phyloP scores from a whole-genome alignment of 23 red algal species.

The Pyropia haitanensis region DNA sequence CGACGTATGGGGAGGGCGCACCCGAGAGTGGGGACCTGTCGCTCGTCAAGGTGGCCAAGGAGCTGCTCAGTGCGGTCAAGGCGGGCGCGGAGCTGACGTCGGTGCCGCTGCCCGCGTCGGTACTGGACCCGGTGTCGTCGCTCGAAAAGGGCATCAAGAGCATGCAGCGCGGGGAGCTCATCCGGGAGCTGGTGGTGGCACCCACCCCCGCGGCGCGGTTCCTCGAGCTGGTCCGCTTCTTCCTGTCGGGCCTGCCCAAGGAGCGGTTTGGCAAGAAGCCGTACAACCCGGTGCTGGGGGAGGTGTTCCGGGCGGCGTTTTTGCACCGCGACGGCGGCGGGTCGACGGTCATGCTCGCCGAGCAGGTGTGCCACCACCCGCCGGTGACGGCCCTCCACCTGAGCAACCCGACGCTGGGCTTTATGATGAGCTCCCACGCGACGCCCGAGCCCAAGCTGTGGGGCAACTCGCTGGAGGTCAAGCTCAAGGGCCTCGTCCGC shows the following conservation, averaged over 20 bases:
- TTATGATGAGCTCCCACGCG: constrained; percentile 57
- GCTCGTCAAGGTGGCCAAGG: constrained; percentile 70
- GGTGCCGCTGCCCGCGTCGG: constrained; percentile 72
- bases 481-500: constrained; percentile 55
- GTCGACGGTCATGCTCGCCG: constrained; percentile 50
- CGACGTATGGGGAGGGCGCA: not conserved
- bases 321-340: constrained; percentile 49
- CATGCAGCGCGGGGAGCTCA: constrained; percentile 87
- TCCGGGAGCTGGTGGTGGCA: constrained; percentile 45
- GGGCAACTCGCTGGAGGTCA: constrained; percentile 88
- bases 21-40: constrained; percentile 38
- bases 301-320: constrained; percentile 81
- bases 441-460: constrained; percentile 76
- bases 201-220: constrained; percentile 50
- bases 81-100: constrained; percentile 68
- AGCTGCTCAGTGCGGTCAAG: constrained; percentile 76
- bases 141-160: constrained; percentile 79
- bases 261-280: constrained; percentile 89
- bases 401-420: constrained; percentile 77
- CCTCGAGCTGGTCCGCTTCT: constrained; percentile 65
- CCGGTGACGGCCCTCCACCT: constrained; percentile 87
- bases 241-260: constrained; percentile 76
- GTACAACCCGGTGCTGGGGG: constrained; percentile 89
- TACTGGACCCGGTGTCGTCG: constrained; percentile 86
- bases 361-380: constrained; percentile 97